Base-by-base conservation (phyloP, 73 alveolate species). In the Urostyla sp. region DNA sequence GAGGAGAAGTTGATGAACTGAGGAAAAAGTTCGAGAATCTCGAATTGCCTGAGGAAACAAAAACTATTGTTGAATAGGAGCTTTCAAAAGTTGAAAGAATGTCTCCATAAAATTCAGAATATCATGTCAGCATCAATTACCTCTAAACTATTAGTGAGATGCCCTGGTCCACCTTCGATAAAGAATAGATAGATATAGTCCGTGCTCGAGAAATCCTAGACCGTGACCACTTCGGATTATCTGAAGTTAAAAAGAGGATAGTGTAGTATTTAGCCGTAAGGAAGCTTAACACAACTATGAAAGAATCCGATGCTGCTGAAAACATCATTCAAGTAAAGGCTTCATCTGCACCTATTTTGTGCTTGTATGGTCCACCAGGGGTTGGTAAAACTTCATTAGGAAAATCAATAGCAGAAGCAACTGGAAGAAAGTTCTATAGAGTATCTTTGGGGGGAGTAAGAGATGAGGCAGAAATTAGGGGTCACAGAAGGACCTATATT, bases 371-470 rank as follows among this genome's bases (percentile, higher is more conserved):
- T 0, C 99, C 98, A 0, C 99, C 98, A 26, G 98, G 99, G 0
- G 98, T 96, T 7, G 99, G 99, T 38, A 96, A 96, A 50, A 96
- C 99, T 3, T 92, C 98, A 0, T 87, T 96, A 26, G 99, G 99
- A 10, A 91, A 89, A 45, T 92, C 98, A 49, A 94, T 96, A 37
- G 99, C 98, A 0, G 91, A 81, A 5, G 94, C 98, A 18, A 85
- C 94, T 35, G 92, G 95, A 21, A 87, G 99, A 38, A 94, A 95
- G 54, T 94, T 96, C 91, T 90, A 94, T 63, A 87, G 98, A 59
- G 85, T 96, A 51, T 91, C 98, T 23, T 58, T 94, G 37, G 99
- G 99, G 20, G 98, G 95, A 36, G 95, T 93, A 32, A 81, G 96
- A 7, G 99, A 96, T 67, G 99, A 94, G 60, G 98, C 98, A 16